Percentiles rank a stretch among this genome's conserved stretches.
Evolutionary conservation across 163 green algal genomes (phyloP).

Genomic region (Volvox carteri): DNA sequence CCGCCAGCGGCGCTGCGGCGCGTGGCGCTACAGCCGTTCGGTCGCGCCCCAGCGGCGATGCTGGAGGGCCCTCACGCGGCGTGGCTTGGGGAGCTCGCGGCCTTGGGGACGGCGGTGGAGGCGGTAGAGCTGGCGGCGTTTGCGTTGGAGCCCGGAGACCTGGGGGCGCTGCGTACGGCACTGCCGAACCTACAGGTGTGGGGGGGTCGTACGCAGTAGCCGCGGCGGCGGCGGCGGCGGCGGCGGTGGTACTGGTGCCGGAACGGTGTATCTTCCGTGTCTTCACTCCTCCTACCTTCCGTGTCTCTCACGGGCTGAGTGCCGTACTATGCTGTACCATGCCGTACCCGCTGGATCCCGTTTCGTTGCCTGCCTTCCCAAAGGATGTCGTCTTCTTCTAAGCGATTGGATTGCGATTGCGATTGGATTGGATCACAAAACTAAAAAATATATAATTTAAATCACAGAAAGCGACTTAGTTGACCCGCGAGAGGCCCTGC

Average conservation of each 20-base stretch:
- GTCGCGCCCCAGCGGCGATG: not conserved
- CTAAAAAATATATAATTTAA: too few relatives aligned
- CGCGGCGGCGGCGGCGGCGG: too few relatives aligned
- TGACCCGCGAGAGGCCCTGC: too few relatives aligned
- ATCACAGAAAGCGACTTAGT: too few relatives aligned
- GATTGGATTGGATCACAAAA: too few relatives aligned
- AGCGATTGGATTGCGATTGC: too few relatives aligned
- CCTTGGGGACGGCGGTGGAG: slow-evolving; percentile 16
- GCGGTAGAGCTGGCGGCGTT: slow-evolving; percentile 3
- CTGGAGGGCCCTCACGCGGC: slow-evolving; percentile 27
- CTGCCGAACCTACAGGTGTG: slow-evolving; percentile 12
- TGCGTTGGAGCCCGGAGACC: not conserved
- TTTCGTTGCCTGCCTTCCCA: not conserved
- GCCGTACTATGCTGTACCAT: not conserved
- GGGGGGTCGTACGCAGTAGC: not conserved
- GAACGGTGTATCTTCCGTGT: too few relatives aligned
- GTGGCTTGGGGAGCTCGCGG: slow-evolving; percentile 40
- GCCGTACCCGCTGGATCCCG: not conserved
- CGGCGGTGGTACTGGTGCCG: too few relatives aligned
- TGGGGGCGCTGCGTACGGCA: not conserved
- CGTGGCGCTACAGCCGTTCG: slow-evolving; percentile 34
- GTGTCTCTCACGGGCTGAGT: not conserved
- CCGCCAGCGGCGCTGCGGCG: not conserved
- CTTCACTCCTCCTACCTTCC: not conserved
- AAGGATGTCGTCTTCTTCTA: not conserved